Evolutionary conservation across 208 protist genomes (phyloP).

Genomic region (Phytomonas francai): DNA sequence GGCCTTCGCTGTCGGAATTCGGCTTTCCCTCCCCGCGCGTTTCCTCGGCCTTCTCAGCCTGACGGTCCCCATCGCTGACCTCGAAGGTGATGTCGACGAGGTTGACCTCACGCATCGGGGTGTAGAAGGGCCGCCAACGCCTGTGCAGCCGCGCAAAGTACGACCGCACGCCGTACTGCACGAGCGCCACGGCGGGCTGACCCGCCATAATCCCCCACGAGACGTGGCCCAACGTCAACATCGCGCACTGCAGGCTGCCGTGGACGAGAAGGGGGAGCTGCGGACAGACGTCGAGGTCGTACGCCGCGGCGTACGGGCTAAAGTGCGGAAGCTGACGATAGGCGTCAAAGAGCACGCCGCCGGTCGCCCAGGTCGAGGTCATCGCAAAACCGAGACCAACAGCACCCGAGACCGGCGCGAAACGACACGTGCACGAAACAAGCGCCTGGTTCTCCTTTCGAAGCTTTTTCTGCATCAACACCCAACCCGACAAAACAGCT

Average conservation of each 20-base stretch:
- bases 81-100: neutral
- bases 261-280: constrained; percentile 44
- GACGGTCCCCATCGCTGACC: neutral
- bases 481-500: constrained; percentile 16
- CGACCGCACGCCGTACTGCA: neutral
- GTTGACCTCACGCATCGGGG: neutral
- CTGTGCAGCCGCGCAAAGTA: neutral
- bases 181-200: constrained; percentile 29
- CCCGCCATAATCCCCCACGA: constrained; percentile 60
- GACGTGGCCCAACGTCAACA: constrained; percentile 40
- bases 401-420: constrained; percentile 32
- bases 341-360: constrained; percentile 31
- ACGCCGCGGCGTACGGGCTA: neutral
- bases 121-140: neutral
- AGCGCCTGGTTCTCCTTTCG: constrained; percentile 24
- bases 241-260: constrained; percentile 30
- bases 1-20: neutral
- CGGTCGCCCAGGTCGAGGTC: constrained; percentile 26
- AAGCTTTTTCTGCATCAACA: constrained; percentile 23
- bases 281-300: constrained; percentile 22
- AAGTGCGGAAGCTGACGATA: constrained; percentile 11
- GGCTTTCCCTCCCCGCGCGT: neutral
- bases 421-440: constrained; percentile 27
- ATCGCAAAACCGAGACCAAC: constrained; percentile 43
- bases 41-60: neutral